Evolutionary conservation across 140 eudicot species (phyloP), one percentile per base, ranked within the genome.

Genomic region (Oenanthe javanica): DNA sequence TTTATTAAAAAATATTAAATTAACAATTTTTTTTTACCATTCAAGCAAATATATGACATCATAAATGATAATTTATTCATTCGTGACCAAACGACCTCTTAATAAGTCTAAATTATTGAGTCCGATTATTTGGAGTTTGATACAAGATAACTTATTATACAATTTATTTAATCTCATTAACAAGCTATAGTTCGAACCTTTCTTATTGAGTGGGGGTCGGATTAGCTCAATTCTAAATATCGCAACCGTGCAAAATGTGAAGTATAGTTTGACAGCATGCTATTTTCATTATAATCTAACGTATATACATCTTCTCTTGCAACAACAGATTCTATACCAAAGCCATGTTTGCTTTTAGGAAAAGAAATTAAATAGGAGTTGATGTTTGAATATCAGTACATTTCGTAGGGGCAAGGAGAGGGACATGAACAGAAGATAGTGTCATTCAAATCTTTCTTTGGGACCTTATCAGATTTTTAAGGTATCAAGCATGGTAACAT

Each of bases 381-480:
- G 38, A 63, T 63, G 38, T 5, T 63, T 63, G 71, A 63, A 63
- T 2, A 8, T 8, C 36, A 31, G 36, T 23, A 6, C 4, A 63
- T 63, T 63, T 23, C 1, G 6, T 63, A 31, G 19, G 43, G 73
- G 15, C 16, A 31, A 31, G 43, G 73, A 66, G 73, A 66, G 73
- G 73, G 73, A 66, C 73, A 66, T 64, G 38, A 0, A 0, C 71
- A 63, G 71, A 63, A 63, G 71, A n/a, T 63, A 38, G 11, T 64
- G 72, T 0, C 42, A 64, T 25, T 64, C 72, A 64, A 64, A 66
- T 66, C 43, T 66, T 66, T 27, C 43, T 27, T 66, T 66, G 73
- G 45, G 73, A 27, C 73, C 73, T 66, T 66, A 27, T 66, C 19
- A 27, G 73, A 66, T 66, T 66, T 27, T 66, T 66, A 66, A 66